A percentile compares a stretch with the other conserved stretches of the same genome.
Conservation (phyloP, 768 basidiomycete species). For the Xerocomus spinulosus region DNA sequence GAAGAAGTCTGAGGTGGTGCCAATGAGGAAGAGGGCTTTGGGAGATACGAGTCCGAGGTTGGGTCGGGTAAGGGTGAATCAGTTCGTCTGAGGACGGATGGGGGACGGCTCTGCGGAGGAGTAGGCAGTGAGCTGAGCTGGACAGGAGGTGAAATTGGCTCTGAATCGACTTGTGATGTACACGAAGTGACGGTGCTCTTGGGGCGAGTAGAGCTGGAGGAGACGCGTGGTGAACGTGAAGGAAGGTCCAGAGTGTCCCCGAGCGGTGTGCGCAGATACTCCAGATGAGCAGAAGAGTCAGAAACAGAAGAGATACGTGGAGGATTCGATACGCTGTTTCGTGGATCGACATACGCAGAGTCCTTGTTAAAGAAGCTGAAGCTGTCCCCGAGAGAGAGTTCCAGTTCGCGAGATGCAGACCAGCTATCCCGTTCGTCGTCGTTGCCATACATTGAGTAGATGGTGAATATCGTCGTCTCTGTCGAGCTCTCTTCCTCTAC, state of each 20-base stretch:
- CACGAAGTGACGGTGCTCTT: constrained; percentile 28
- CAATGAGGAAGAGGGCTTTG: constrained; percentile 18
- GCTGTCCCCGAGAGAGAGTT: constrained; percentile 31
- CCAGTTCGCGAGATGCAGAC: constrained; percentile 39
- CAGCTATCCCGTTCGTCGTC: constrained; percentile 47
- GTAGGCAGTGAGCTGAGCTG: constrained; percentile 21
- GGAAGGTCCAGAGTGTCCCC: constrained; percentile 19
- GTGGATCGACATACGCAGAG: constrained; percentile 27
- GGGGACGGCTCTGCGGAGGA: constrained; percentile 27
- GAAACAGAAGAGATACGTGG: constrained; percentile 15
- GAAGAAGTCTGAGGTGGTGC: constrained; percentile 26
- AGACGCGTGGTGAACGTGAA: constrained; percentile 26
- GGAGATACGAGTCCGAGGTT: constrained; percentile 13
- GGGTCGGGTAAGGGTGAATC: constrained; percentile 26
- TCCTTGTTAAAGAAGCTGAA: constrained; percentile 29
- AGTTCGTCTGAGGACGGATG: constrained; percentile 19
- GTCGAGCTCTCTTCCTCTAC: constrained; percentile 48
- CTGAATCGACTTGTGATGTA: constrained; percentile 21
- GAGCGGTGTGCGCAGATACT: constrained; percentile 15
- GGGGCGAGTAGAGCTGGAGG: constrained; percentile 12
- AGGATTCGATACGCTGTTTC: constrained; percentile 19
- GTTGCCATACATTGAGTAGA: constrained; percentile 84
- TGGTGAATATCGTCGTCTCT: constrained; percentile 75
- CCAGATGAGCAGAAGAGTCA: constrained; percentile 22
- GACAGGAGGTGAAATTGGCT: constrained; percentile 13